Evolutionary conservation across 805 yeast species (phyloP), one percentile per base, ranked within the genome.

Genomic region (Candida broadrunensis): DNA sequence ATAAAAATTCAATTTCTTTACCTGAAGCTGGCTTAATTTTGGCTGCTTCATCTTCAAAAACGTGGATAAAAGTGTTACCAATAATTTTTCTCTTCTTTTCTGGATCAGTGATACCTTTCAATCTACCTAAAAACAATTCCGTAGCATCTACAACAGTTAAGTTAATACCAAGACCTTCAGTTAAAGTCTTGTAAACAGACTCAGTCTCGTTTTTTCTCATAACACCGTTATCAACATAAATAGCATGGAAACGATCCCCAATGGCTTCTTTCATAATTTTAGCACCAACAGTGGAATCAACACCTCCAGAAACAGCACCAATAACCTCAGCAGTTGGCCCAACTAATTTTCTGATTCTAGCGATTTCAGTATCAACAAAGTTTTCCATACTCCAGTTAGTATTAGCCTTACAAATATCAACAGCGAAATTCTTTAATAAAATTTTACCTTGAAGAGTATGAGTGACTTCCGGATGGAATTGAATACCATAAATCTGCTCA

Each of bases 301-400:
- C 99, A 75, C 99, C 99, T 59, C 99, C 99, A 39, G 97, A 88
- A 50, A 93, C 99, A 41, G 99, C 99, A 71, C 99, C 99, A 60
- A 93, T 93, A 50, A 93, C 99, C 72, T 93, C 98, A 43, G 97
- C 98, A 43, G 89, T 83, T 52, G 97, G 97, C 38, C 99, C 99
- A 52, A 93, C 97, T 51, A 91, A 74, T 39, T 79, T 76, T 67
- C 89, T 80, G 55, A 93, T 93, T 70, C 99, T 83, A 52, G 85
- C 81, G 58, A 93, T 90, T 75, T 93, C 99, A 50, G 97, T 88
- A 57, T 88, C 96, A 59, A 93, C 87, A 69, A 93, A 93, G 77
- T 93, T 93, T 72, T 85, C 87, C 99, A 93, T 93, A 43, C 91
- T 85, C 99, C 99, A 93, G 77, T 85, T 89, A 69, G 85, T 88